phyloP scores from a whole-genome alignment of 2,329 filamentous ascomycete genomes.

The Tolypocladium ovalisporum region DNA sequence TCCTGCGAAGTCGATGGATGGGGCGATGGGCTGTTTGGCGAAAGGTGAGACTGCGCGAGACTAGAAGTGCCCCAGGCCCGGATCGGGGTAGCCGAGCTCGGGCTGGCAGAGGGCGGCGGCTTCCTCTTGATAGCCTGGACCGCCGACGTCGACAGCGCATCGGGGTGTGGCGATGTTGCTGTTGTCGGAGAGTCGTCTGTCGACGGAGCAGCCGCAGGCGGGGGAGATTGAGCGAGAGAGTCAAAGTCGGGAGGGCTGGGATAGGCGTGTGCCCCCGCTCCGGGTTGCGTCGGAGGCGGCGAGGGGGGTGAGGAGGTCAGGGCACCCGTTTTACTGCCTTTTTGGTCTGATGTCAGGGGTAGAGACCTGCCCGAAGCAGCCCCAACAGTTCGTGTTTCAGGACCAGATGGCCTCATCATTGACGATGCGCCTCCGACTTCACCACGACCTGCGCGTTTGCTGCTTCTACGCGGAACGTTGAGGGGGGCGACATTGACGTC shows the following conservation, averaged over 20 bases:
- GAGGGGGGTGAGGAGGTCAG: slow-evolving; percentile 10
- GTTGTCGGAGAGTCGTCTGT: slow-evolving; percentile 5
- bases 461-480: slow-evolving; percentile 40
- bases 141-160: slow-evolving; percentile 11
- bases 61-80: slow-evolving; percentile 7
- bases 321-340: slow-evolving; percentile 15
- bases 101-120: slow-evolving; percentile 22
- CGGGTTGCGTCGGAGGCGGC: neutral
- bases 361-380: slow-evolving; percentile 4
- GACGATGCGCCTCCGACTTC: slow-evolving; percentile 13
- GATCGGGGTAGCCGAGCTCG: neutral
- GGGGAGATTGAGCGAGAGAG: slow-evolving; percentile 11
- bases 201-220: slow-evolving; percentile 2
- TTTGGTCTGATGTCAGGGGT: slow-evolving; percentile 21
- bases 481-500: slow-evolving; percentile 45
- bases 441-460: slow-evolving; percentile 22
- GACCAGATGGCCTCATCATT: slow-evolving; percentile 11
- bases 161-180: slow-evolving; percentile 11
- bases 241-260: slow-evolving; percentile 23
- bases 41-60: slow-evolving; percentile 8
- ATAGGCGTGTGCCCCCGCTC: slow-evolving; percentile 13
- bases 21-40: slow-evolving; percentile 7
- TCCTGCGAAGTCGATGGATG: slow-evolving; percentile 11
- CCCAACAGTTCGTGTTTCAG: slow-evolving; percentile 21
- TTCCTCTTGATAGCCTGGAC: slow-evolving; percentile 34